These are phyloP conservation scores for Alternaria conjuncta DNA, from an alignment of 2,329 filamentous ascomycete species.

Conservation along the genomic window DNA sequence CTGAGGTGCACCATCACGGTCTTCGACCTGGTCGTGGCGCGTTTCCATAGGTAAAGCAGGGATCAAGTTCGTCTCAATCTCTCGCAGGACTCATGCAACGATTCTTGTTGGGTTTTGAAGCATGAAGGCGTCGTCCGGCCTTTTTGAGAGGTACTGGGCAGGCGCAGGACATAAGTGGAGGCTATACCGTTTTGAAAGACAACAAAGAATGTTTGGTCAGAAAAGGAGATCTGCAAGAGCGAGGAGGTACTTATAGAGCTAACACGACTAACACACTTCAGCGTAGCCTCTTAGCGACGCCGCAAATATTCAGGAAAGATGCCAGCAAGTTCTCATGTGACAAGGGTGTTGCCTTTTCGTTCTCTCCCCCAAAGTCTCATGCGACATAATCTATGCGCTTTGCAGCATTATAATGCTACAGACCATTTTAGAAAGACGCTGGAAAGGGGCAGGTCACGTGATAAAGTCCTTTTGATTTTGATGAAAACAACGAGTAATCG, in stretches of 20 bases:
- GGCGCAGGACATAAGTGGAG: too few relatives aligned
- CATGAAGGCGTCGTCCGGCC: not conserved
- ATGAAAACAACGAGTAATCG: accelerated
- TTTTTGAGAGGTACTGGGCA: not conserved
- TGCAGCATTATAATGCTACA: not conserved
- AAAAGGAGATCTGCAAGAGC: not conserved
- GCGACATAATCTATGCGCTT: not conserved
- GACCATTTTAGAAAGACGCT: accelerated
- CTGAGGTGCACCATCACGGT: not conserved
- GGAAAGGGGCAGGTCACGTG: not conserved
- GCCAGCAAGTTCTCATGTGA: not conserved
- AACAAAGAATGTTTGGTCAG: too few relatives aligned
- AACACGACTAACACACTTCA: accelerated
- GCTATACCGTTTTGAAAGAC: too few relatives aligned
- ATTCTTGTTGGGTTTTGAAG: accelerated
- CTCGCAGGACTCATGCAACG: not conserved
- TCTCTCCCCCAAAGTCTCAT: accelerated
- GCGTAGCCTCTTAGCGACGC: not conserved
- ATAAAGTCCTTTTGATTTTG: accelerated
- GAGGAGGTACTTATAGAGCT: not conserved
- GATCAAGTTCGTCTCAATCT: too few relatives aligned
- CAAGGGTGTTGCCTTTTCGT: not conserved
- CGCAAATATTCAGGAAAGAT: not conserved
- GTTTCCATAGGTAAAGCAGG: too few relatives aligned
- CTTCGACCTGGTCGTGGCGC: too few relatives aligned